These are phyloP conservation scores for Apiotrichum siamense DNA, from an alignment of 1,284 basidiomycete genomes.

Conservation along the genomic window DNA sequence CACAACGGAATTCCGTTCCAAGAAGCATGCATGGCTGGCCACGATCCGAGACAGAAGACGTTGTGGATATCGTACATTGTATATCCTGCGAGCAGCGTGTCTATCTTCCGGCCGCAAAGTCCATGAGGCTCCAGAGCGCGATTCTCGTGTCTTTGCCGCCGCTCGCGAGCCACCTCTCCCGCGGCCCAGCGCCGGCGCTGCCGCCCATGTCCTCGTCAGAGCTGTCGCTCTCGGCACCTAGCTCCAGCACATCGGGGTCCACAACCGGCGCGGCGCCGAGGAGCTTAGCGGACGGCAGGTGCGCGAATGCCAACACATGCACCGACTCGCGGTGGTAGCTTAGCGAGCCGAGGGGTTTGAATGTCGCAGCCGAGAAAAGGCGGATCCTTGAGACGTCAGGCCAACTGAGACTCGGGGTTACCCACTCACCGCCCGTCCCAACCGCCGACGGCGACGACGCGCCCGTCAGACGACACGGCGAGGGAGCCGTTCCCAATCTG, in stretches of 20 bases:
- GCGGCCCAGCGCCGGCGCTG: conserved; percentile 48
- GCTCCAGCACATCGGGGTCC: conserved; percentile 9
- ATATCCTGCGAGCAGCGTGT: too few species aligned
- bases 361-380: conserved; percentile 65
- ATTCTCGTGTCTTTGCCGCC: conserved; percentile 69
- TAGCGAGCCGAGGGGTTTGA: conserved; percentile 72
- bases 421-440: conserved; percentile 78
- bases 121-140: conserved; percentile 65
- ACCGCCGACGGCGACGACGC: conserved; percentile 72
- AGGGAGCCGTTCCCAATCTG: conserved; percentile 69
- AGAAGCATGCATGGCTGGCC: too few species aligned
- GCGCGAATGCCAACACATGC: conserved; percentile 64
- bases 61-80: too few species aligned
- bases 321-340: conserved; percentile 69
- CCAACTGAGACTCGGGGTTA: background rate
- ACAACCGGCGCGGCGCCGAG: background rate
- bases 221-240: conserved; percentile 10
- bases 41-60: too few species aligned
- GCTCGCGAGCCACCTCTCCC: conserved; percentile 60
- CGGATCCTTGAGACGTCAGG: conserved; percentile 57
- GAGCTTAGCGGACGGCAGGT: background rate
- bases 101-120: conserved; percentile 49
- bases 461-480: conserved; percentile 65
- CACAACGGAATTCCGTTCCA: too few species aligned
- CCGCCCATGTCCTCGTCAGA: conserved; percentile 18